These are phyloP conservation scores for Hippophae gyantsensis DNA, from an alignment of 306 rosid species.

Conservation along the genomic window DNA sequence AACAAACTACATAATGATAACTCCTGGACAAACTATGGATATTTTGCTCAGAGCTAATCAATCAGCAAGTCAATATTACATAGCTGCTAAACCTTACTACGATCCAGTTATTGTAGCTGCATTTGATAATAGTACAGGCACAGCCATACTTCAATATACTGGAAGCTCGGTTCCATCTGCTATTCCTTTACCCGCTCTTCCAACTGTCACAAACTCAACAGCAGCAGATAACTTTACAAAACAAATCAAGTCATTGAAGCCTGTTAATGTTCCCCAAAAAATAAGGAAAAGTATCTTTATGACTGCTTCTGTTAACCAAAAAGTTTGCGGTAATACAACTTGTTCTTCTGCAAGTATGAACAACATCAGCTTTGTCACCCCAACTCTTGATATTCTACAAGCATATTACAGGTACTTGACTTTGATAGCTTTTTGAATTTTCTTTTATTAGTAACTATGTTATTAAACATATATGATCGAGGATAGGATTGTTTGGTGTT, in stretches of 20 bases:
- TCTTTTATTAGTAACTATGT: too few relatives aligned
- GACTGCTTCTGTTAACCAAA: constrained; percentile 18
- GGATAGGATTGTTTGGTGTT: too few relatives aligned
- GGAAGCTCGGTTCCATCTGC: neutral
- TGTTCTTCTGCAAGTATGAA: constrained; percentile 23
- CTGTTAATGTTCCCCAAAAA: constrained; percentile 14
- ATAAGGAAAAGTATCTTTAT: constrained; percentile 11
- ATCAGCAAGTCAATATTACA: constrained; percentile 12
- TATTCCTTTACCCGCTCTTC: neutral
- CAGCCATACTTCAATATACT: constrained; percentile 1
- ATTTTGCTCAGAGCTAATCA: constrained; percentile 27
- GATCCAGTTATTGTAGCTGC: neutral
- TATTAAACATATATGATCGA: too few relatives aligned
- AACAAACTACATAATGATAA: constrained; percentile 25
- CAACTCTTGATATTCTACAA: constrained; percentile 17
- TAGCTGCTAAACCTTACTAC: constrained; percentile 6
- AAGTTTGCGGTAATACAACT: constrained; percentile 14
- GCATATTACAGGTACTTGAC: constrained; percentile 23
- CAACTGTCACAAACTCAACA: neutral
- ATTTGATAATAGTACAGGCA: constrained; percentile 9
- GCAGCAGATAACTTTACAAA: constrained; percentile 13
- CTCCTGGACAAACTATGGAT: constrained; percentile 49
- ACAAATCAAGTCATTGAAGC: constrained; percentile 21
- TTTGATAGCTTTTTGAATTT: neutral
- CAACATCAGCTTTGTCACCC: constrained; percentile 25